Percentiles rank a stretch among this genome's conserved stretches.
Conservation (phyloP, 371 early-diverging fungal genomes). For the Gilbertella persicaria region DNA sequence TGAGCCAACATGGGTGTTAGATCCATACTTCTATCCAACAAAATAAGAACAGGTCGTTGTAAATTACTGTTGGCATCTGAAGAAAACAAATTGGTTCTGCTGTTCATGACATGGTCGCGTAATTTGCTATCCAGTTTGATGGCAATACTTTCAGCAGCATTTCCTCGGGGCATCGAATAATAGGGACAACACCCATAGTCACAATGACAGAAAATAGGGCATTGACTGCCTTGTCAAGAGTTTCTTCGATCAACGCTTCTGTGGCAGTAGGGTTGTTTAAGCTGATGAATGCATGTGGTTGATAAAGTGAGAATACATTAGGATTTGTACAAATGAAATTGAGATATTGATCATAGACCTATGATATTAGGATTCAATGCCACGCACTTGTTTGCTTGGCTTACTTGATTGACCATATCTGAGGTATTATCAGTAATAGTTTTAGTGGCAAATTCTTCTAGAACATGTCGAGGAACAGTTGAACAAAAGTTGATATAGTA, state of each 20-base stretch:
- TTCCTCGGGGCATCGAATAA: constrained; percentile 91
- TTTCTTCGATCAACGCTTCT: constrained; percentile 77
- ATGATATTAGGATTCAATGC: not conserved
- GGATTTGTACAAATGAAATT: constrained; percentile 92
- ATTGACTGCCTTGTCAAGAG: constrained; percentile 76
- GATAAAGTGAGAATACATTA: constrained; percentile 93
- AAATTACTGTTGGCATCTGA: constrained; percentile 51
- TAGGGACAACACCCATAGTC: constrained; percentile 89
- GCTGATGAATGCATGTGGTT: constrained; percentile 76
- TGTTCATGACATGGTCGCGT: constrained; percentile 88
- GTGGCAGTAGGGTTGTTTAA: constrained; percentile 81
- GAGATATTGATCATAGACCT: constrained; percentile 96
- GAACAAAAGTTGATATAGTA: constrained; percentile 96
- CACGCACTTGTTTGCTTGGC: not conserved
- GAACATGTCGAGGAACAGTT: constrained; percentile 81
- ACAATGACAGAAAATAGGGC: constrained; percentile 91
- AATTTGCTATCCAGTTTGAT: constrained; percentile 84
- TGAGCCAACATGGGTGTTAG: constrained; percentile 93
- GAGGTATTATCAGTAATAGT: constrained; percentile 74
- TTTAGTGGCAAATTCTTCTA: constrained; percentile 92
- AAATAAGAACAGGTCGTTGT: constrained; percentile 79
- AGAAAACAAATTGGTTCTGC: constrained; percentile 77
- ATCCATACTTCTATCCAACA: constrained; percentile 97
- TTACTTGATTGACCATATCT: constrained; percentile 77
- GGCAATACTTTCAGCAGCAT: constrained; percentile 94